Conservation (phyloP, 257 asterid genomes). For the Salvia rosmarinus region DNA sequence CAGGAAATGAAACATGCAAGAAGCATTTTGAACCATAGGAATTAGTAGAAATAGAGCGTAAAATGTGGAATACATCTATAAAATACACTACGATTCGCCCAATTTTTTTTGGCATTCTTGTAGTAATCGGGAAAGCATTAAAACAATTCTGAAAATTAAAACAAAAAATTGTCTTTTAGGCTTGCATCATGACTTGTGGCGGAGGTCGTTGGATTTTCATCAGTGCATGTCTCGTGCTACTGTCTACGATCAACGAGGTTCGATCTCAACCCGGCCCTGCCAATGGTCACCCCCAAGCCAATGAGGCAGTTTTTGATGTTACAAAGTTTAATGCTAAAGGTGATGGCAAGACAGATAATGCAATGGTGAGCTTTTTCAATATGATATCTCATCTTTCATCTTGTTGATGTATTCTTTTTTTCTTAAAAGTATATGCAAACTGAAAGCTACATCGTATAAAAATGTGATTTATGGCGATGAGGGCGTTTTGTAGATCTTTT, state of each 20-base stretch:
- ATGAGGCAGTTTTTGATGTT: constrained; percentile 62
- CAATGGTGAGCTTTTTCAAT: constrained; percentile 41
- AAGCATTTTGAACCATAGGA: neutral
- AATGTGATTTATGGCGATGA: too few relatives aligned
- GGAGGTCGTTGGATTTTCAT: neutral
- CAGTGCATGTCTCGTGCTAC: constrained; percentile 17
- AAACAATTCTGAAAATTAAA: neutral
- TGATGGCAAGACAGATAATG: constrained; percentile 44
- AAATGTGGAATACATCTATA: neutral
- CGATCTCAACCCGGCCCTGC: constrained; percentile 28
- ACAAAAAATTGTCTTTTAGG: constrained; percentile 14
- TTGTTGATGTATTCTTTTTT: too few relatives aligned
- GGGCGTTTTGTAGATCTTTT: too few relatives aligned
- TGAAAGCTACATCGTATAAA: too few relatives aligned
- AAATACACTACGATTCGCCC: neutral
- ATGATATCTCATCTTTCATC: too few relatives aligned
- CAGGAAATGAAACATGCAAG: neutral
- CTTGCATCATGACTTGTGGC: constrained; percentile 29
- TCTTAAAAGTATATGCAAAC: too few relatives aligned
- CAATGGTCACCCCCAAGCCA: constrained; percentile 40
- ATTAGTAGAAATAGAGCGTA: too few relatives aligned
- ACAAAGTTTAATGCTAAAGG: constrained; percentile 59
- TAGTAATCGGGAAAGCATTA: neutral
- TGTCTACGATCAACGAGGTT: constrained; percentile 34
- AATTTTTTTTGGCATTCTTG: neutral